A percentile compares a stretch with the other conserved stretches of the same genome.
These are phyloP conservation scores for Auricularia sp. DNA, from an alignment of 768 basidiomycete species.

Conservation along the genomic window DNA sequence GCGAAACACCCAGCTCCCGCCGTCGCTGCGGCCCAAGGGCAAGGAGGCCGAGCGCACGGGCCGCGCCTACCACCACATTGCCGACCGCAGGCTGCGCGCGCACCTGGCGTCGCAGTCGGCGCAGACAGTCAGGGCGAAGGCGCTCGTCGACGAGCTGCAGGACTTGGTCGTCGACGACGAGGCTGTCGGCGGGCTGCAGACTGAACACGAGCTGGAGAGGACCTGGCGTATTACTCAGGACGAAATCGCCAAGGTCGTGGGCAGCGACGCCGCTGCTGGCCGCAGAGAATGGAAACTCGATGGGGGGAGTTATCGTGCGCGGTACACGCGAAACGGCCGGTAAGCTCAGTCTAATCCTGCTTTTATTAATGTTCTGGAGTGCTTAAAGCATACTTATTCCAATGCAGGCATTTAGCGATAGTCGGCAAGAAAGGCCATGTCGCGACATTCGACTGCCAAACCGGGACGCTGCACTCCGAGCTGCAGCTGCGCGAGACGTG, in stretches of 20 bases:
- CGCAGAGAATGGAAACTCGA: slow-evolving; percentile 73
- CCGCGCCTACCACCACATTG: slow-evolving; percentile 43
- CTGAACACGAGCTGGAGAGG: slow-evolving; percentile 70
- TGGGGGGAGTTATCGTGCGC: slow-evolving; percentile 71
- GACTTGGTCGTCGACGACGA: slow-evolving; percentile 51
- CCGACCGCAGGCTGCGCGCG: slow-evolving; percentile 66
- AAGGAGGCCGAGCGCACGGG: slow-evolving; percentile 27
- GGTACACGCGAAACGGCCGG: slow-evolving; percentile 90
- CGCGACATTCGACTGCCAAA: slow-evolving; percentile 89
- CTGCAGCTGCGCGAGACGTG: slow-evolving; percentile 84
- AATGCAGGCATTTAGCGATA: slow-evolving; percentile 69
- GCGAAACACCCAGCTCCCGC: slow-evolving; percentile 50
- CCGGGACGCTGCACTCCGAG: slow-evolving; percentile 76
- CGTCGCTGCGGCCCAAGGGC: slow-evolving; percentile 43
- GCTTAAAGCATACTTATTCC: too few relatives aligned
- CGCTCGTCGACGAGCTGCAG: slow-evolving; percentile 54
- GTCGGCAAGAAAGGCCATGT: slow-evolving; percentile 77
- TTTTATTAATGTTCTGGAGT: too few relatives aligned
- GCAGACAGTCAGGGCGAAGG: slow-evolving; percentile 51
- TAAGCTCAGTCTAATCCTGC: too few relatives aligned
- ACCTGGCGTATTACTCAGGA: slow-evolving; percentile 84
- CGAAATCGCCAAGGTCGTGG: slow-evolving; percentile 55
- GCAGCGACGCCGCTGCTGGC: slow-evolving; percentile 67
- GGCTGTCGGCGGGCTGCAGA: slow-evolving; percentile 53
- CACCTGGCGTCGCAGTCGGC: slow-evolving; percentile 53